Base-by-base conservation (phyloP, 495 filamentous ascomycete species). In the Schizothecium vesticola region DNA sequence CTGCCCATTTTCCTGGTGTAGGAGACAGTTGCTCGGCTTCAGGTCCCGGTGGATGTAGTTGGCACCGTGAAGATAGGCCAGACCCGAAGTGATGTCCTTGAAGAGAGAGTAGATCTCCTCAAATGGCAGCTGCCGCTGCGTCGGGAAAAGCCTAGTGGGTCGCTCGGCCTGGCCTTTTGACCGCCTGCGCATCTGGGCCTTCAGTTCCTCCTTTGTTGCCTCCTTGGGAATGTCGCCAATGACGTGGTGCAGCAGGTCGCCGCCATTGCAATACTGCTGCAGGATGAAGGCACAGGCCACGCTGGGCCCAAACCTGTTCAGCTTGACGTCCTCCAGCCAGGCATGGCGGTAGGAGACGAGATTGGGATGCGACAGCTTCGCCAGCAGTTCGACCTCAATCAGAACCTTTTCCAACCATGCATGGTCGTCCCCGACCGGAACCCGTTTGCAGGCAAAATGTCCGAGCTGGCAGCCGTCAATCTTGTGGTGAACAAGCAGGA, bases 41-140 rank as follows among this genome's bases (percentile, higher is more conserved):
- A 99, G 84, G 77, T 99, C 95, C 58, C 95, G 88, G 73, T 99
- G 95, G 28, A 99, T 96, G 79, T 96, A 99, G 29, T 92, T 93
- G 72, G 94, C 92, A n/a, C 84, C 85, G 74, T 99, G 95, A 11
- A 99, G 86, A 77, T 97, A 92, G 23, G 92, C 90, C 26, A 99
- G 81, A 2, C 95, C 95, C 0, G 92, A 93, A 0, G 94, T 93
- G 71, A 98, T 94, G 73, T 98, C 96, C 77, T 91, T 91, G 83
- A 98, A 98, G 68, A 99, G 92, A 3, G 94, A 95, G 71, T 96
- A 95, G 26, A 99, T 97, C 72, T 98, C 90, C 61, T 98, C 93
- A 56, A 97, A 91, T 2, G 87, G 81, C 24, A 99, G 84, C 12
- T 71, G 76, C 25, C 92, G 89, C 60, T 87, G 87, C 6, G 84